Percentiles rank a stretch among this genome's conserved stretches.
phyloP scores from a whole-genome alignment of 2,329 filamentous ascomycete species.

The Botrytis byssoidea region DNA sequence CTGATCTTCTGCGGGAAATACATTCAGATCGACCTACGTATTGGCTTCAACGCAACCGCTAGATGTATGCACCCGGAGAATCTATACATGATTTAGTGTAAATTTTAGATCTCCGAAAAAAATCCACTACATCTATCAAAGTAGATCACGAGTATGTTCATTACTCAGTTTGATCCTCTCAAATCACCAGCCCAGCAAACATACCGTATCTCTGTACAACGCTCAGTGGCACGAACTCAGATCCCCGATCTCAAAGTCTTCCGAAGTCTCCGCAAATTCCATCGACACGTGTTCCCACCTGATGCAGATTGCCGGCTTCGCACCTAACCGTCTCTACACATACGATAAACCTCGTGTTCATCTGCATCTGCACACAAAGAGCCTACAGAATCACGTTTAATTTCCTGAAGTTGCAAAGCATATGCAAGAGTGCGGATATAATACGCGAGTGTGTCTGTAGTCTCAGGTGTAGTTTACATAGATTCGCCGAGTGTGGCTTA shows the following conservation, averaged over 20 bases:
- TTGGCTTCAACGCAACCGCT: background rate
- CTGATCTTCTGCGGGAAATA: background rate
- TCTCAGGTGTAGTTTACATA: background rate
- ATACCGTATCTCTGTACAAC: conserved; percentile 13
- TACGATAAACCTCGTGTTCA: conserved; percentile 20
- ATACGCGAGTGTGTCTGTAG: background rate
- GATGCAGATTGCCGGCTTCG: conserved; percentile 17
- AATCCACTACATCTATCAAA: background rate
- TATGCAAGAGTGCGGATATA: background rate
- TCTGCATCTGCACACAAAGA: conserved; percentile 4
- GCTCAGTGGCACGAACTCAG: conserved; percentile 7
- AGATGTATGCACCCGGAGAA: background rate
- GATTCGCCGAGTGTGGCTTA: conserved; percentile 8
- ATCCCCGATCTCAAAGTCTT: conserved; percentile 7
- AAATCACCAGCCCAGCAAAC: background rate
- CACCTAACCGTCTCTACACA: conserved; percentile 17
- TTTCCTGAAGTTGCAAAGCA: conserved; percentile 18
- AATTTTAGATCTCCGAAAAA: background rate
- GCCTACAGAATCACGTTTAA: conserved; percentile 20
- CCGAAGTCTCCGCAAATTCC: conserved; percentile 15
- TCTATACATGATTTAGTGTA: background rate
- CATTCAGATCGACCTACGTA: background rate
- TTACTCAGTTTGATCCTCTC: background rate
- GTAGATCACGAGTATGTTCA: background rate
- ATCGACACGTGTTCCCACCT: conserved; percentile 19